Evolutionary conservation across 257 asterid genomes (phyloP), one percentile per base, ranked within the genome.

Genomic region (Nicotiana tabacum): DNA sequence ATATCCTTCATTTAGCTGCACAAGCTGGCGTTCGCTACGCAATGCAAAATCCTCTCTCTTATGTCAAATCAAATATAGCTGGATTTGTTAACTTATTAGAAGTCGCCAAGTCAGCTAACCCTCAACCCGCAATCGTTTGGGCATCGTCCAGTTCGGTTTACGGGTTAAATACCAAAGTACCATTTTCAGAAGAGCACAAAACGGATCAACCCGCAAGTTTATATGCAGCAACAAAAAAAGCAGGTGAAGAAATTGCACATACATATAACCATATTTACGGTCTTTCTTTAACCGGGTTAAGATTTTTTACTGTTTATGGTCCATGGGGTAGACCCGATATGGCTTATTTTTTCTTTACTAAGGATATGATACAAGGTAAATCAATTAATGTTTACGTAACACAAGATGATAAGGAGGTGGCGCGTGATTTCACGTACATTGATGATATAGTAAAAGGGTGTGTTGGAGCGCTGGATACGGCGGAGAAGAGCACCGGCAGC

Each of bases 1-100:
- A 95, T 72, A 24, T 95, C 24, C 93, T 95, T 3, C 99, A 95
- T 86, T 62, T 95, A 16, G 99, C 99, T 9, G 99, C 99, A 0
- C 99, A 95, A 21, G 99, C 99, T 51, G 99, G 99, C 2, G 99
- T 95, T 2, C 92, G 99, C n/a, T 95, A 95, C 90, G 99, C 99
- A 27, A 95, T 95, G 99, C 92, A 92, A 76, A 95, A 95, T 17
- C 99, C 99, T 0, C 85, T 91, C 9, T 95, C 99, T 0, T 95
- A 95, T 27, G 87, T 95, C 2, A 84, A 74, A 48, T 94, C 98
- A 2, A 95, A 95, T 56, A 83, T 95, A 0, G 98, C 98, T 8
- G 99, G 99, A 1, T 95, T 95, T 37, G 95, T 95, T n/a, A 91
- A 17, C 5, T 87, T 95, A n/a, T 87, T 95, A 3, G 99, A 95